Percentiles rank a stretch among this genome's conserved stretches.
Evolutionary conservation across 345 rosid genomes (phyloP).

Genomic region (Hibiscus trionum): DNA sequence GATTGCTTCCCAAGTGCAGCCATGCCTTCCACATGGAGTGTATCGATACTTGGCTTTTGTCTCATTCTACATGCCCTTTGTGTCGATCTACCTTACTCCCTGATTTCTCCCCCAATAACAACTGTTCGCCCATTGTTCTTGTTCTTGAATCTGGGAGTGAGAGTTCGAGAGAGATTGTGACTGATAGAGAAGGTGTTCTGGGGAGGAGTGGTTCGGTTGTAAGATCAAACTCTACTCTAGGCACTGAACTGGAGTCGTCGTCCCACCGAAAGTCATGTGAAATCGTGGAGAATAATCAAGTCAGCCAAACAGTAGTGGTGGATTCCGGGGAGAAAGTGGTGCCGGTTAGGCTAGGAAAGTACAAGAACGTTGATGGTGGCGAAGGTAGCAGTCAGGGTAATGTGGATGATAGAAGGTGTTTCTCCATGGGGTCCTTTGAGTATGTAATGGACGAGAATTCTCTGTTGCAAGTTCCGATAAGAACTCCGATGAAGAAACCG

Average conservation of each 20-base stretch:
- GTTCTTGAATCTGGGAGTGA: conserved; percentile 92
- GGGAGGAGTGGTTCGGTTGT: conserved; percentile 32
- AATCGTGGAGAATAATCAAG: conserved; percentile 22
- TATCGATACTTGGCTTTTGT: conserved; percentile 95
- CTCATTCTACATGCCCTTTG: conserved; percentile 98
- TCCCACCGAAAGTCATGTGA: conserved; percentile 33
- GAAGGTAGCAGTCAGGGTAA: conserved; percentile 36
- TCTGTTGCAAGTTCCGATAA: conserved; percentile 65
- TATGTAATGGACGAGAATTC: conserved; percentile 81
- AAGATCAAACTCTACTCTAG: conserved; percentile 40
- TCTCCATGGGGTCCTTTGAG: conserved; percentile 96
- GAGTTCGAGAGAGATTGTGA: conserved; percentile 60
- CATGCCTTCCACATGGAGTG: conserved; percentile 99
- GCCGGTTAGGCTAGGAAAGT: conserved; percentile 85
- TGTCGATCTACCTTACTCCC: conserved; percentile 72
- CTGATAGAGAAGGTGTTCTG: conserved; percentile 35
- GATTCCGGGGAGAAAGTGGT: conserved; percentile 61
- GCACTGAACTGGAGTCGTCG: conserved; percentile 38
- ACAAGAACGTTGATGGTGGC: conserved; percentile 55
- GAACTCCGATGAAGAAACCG: conserved; percentile 51
- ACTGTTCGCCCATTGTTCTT: conserved; percentile 53
- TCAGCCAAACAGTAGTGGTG: conserved; percentile 11
- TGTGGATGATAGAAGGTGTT: conserved; percentile 71
- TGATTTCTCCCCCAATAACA: conserved; percentile 48
- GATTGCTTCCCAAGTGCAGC: conserved; percentile 93